Conservation (phyloP, 169 alveolate species). For the Plasmodium inui region DNA sequence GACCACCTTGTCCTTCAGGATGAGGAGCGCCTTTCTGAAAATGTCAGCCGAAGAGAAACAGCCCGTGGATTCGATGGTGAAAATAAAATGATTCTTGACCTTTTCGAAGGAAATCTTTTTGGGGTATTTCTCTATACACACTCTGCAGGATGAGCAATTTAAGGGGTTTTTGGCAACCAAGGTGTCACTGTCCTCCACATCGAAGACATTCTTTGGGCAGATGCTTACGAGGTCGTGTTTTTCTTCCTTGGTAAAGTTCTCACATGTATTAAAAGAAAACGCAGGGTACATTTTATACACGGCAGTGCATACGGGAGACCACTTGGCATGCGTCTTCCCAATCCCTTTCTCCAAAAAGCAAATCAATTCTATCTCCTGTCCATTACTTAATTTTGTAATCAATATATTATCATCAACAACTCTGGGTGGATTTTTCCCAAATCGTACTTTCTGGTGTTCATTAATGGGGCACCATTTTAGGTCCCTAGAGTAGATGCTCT, state of each 20-base stretch:
- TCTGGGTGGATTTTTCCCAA: constrained; percentile 89
- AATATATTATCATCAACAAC: constrained; percentile 96
- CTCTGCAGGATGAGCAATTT: constrained; percentile 97
- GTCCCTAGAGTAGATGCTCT: constrained; percentile 92
- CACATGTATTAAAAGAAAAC: constrained; percentile 67
- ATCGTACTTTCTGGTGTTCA: constrained; percentile 87
- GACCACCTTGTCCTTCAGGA: constrained; percentile 73
- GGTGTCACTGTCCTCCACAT: constrained; percentile 91
- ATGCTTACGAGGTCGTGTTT: constrained; percentile 90
- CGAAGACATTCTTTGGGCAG: constrained; percentile 97
- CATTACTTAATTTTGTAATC: constrained; percentile 96
- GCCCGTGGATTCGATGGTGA: constrained; percentile 88
- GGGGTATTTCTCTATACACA: constrained; percentile 95
- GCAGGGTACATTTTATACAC: constrained; percentile 95
- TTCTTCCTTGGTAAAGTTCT: constrained; percentile 89
- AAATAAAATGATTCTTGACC: constrained; percentile 89
- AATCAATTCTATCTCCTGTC: constrained; percentile 96
- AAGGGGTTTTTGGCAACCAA: constrained; percentile 92
- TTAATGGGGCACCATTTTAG: constrained; percentile 95
- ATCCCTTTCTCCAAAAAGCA: constrained; percentile 96
- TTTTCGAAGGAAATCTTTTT: constrained; percentile 83
- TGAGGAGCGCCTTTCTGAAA: constrained; percentile 79
- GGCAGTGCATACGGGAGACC: constrained; percentile 99
- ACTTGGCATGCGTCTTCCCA: constrained; percentile 98
- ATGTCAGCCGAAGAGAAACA: constrained; percentile 83